phyloP scores from a whole-genome alignment of 441 rosid species.

The Hura crepitans region DNA sequence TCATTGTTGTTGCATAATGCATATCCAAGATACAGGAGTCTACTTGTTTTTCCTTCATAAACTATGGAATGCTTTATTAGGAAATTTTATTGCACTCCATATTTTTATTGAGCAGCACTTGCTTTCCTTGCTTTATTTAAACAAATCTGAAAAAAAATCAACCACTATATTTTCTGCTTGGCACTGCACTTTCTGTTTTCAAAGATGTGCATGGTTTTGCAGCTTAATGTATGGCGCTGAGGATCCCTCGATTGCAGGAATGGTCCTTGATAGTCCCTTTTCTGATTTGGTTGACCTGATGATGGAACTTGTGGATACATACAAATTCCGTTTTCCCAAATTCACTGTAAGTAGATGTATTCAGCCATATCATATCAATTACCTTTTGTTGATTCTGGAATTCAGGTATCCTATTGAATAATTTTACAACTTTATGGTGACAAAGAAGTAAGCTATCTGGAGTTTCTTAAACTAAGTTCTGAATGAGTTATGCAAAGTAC shows the following conservation, averaged over 20 bases:
- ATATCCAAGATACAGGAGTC: slow-evolving; percentile 1
- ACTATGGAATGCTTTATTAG: neutral
- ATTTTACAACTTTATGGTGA: neutral
- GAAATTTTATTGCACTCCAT: slow-evolving; percentile 2
- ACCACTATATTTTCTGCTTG: neutral
- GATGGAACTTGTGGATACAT: slow-evolving; percentile 95
- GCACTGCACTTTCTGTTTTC: slow-evolving; percentile 14
- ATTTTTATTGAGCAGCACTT: neutral
- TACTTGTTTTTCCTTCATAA: neutral
- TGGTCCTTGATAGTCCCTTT: slow-evolving; percentile 96
- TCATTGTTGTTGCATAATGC: slow-evolving; percentile 13
- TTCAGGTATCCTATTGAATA: neutral
- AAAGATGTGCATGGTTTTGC: slow-evolving; percentile 28
- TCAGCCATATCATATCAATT: neutral
- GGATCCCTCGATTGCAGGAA: slow-evolving; percentile 98
- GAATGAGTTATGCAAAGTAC: neutral
- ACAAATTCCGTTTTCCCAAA: slow-evolving; percentile 79
- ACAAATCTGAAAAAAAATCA: neutral
- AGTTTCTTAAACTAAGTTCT: neutral
- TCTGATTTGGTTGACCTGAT: slow-evolving; percentile 96
- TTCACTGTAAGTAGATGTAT: slow-evolving; percentile 68
- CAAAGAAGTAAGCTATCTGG: neutral
- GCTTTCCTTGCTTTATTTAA: neutral
- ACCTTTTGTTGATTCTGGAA: neutral
- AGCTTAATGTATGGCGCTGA: slow-evolving; percentile 96